phyloP scores from a whole-genome alignment of 1,284 basidiomycete genomes.

The Malassezia japonica region DNA sequence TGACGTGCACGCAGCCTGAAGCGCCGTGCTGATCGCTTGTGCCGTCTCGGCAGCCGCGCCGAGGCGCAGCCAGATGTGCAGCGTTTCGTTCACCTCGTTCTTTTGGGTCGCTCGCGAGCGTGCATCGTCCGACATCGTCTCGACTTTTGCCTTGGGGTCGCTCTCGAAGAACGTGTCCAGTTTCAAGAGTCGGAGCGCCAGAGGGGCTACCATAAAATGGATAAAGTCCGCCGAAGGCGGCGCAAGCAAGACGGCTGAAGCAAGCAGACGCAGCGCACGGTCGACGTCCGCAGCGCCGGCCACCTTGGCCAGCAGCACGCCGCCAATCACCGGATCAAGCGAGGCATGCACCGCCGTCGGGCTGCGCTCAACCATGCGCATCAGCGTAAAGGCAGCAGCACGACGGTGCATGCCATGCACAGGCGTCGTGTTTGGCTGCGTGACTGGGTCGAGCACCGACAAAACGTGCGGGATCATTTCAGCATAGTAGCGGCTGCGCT shows the following conservation, averaged over 20 bases:
- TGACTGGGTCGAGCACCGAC: conserved; percentile 24
- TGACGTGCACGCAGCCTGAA: not conserved
- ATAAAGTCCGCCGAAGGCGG: conserved; percentile 37
- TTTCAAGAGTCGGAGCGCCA: conserved; percentile 27
- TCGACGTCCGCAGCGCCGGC: not conserved
- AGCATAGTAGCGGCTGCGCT: conserved; percentile 18
- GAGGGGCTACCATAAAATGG: conserved; percentile 20
- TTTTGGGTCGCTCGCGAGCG: conserved; percentile 10
- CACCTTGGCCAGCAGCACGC: conserved; percentile 4
- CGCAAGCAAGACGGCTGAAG: conserved; percentile 27
- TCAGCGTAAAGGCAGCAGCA: conserved; percentile 29
- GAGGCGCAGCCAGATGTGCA: conserved; percentile 31
- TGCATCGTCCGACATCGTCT: conserved; percentile 10
- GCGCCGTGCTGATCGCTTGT: conserved; percentile 5
- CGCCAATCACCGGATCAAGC: conserved; percentile 13
- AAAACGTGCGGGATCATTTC: conserved; percentile 24
- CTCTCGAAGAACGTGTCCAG: conserved; percentile 20
- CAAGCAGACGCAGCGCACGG: conserved; percentile 20
- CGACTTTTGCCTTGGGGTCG: conserved; percentile 19
- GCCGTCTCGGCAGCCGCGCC: conserved; percentile 20
- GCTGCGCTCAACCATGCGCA: conserved; percentile 25
- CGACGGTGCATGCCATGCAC: conserved; percentile 24
- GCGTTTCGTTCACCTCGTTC: conserved; percentile 21
- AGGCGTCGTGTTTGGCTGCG: conserved; percentile 21
- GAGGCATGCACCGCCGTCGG: conserved; percentile 12